These are phyloP conservation scores for Ambrosia trifida DNA, from an alignment of 129 eudicot species.

Conservation along the genomic window DNA sequence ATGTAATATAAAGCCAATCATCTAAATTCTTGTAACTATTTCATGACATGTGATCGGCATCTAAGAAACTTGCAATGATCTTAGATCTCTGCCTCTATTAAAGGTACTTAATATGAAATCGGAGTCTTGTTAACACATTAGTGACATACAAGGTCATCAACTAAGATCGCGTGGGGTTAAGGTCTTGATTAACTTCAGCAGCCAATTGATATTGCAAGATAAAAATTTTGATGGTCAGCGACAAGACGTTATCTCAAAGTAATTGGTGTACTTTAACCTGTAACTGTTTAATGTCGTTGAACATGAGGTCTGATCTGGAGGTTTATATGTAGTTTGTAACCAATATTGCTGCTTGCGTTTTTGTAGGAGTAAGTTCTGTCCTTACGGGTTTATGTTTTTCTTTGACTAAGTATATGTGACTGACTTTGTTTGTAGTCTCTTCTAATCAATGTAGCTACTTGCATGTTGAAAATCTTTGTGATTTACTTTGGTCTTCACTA, in stretches of 20 bases:
- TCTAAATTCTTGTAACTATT: too few species aligned
- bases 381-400: neutral
- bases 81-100: too few species aligned
- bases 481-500: conserved; percentile 17
- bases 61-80: too few species aligned
- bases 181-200: neutral
- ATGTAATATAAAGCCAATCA: too few species aligned
- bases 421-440: too few species aligned
- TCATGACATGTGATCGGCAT: too few species aligned
- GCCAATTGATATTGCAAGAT: neutral
- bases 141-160: conserved; percentile 8
- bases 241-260: neutral
- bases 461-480: neutral
- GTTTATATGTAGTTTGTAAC: conserved; percentile 5
- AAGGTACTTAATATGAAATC: too few species aligned
- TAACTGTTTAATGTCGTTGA: neutral
- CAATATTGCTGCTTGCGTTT: conserved; percentile 20
- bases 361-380: conserved; percentile 39
- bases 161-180: too few species aligned
- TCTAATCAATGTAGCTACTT: too few species aligned
- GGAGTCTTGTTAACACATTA: too few species aligned
- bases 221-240: neutral
- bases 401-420: neutral
- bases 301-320: neutral
- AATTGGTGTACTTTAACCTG: neutral